A percentile compares a stretch with the other conserved stretches of the same genome.
Evolutionary conservation across 2,329 filamentous ascomycete species (phyloP).

Genomic region (Colletotrichum lini): DNA sequence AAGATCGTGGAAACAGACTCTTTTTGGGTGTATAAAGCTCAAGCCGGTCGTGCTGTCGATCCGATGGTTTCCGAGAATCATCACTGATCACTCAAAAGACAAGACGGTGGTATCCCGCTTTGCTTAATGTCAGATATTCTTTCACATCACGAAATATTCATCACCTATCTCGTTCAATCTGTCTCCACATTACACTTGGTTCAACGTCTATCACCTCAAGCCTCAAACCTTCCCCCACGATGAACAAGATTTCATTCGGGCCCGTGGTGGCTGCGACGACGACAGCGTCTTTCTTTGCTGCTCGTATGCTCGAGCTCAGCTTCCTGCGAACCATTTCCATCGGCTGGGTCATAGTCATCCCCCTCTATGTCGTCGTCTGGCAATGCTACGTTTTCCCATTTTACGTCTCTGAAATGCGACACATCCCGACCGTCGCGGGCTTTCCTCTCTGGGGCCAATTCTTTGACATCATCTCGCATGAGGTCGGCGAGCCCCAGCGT

Average conservation of each 20-base stretch:
- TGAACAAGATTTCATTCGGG: constrained; percentile 45
- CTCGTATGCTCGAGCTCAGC: constrained; percentile 46
- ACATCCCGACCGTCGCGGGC: constrained; percentile 58
- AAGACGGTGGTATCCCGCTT: neutral
- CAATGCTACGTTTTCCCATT: constrained; percentile 57
- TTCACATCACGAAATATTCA: neutral
- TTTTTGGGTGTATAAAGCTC: neutral
- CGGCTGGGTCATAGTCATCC: constrained; percentile 40
- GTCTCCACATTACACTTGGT: neutral
- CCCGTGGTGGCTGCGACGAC: constrained; percentile 47
- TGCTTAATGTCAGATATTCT: neutral
- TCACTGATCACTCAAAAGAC: neutral
- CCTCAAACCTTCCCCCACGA: neutral
- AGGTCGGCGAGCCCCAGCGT: constrained; percentile 59
- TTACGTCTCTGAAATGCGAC: constrained; percentile 58
- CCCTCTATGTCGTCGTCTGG: constrained; percentile 53
- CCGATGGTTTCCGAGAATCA: neutral
- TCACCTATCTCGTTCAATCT: too few relatives aligned
- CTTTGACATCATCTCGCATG: constrained; percentile 56
- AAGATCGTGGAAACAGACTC: neutral
- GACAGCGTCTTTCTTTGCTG: constrained; percentile 46
- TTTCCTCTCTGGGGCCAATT: constrained; percentile 61
- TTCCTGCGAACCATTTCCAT: constrained; percentile 41
- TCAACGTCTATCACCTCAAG: neutral
- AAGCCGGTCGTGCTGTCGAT: neutral